These are phyloP conservation scores for Wickerhamomyces sp. DNA, from an alignment of 1,139 yeast species.

Conservation along the genomic window DNA sequence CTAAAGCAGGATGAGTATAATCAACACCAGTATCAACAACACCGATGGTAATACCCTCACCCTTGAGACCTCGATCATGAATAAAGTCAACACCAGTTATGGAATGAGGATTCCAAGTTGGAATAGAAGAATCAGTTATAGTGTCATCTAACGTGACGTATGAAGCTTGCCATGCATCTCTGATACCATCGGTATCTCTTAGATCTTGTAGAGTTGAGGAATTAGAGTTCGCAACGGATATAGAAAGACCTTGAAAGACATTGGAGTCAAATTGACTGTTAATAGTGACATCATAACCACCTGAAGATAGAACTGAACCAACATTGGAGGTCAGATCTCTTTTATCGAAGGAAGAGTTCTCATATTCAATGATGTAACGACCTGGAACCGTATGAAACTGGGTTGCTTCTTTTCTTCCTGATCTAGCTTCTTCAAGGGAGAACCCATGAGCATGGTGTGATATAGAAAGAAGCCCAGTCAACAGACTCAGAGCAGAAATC, in stretches of 20 bases:
- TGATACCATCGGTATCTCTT: constrained; percentile 4
- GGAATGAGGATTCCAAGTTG: constrained; percentile 34
- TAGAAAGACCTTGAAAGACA: constrained; percentile 8
- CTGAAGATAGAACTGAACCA: neutral
- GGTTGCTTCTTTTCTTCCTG: neutral
- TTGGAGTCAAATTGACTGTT: constrained; percentile 5
- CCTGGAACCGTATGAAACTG: constrained; percentile 3
- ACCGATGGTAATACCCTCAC: constrained; percentile 14
- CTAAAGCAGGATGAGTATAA: constrained; percentile 12
- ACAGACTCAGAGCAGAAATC: neutral
- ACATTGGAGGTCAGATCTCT: neutral
- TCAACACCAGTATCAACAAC: constrained; percentile 16
- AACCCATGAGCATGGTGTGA: neutral
- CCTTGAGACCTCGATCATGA: constrained; percentile 9
- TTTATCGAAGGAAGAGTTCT: constrained; percentile 1
- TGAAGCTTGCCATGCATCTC: constrained; percentile 9
- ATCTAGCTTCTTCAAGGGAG: neutral
- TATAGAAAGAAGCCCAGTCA: neutral
- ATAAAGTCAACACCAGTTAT: constrained; percentile 12
- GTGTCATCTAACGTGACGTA: constrained; percentile 7
- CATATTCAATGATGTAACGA: constrained; percentile 9
- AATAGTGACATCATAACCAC: constrained; percentile 5
- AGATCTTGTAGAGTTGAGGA: constrained; percentile 6
- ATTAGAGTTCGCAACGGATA: constrained; percentile 4
- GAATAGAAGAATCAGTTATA: constrained; percentile 12